Evolutionary conservation across 176 grass and related monocot genomes (phyloP), one percentile per base, ranked within the genome.

Genomic region (Rhynchospora breviuscula): DNA sequence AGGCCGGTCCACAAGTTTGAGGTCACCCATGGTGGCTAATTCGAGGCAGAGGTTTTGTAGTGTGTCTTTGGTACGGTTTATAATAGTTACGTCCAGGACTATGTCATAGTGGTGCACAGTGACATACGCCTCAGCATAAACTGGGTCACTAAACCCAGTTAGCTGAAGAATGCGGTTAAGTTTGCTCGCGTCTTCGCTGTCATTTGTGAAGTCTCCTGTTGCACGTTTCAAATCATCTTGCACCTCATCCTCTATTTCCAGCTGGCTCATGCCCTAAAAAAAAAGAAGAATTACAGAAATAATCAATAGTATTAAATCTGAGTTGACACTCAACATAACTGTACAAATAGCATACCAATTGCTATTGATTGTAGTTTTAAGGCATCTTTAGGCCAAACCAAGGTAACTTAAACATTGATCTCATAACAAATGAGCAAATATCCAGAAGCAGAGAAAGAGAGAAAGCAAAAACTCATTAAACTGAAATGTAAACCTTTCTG

Each of bases 161-260:
- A 92, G 72, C 29, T 92, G 90, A 79, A 92, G 81, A 79, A 89
- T 92, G 46, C 82, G 87, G 54, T 92, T 92, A 59, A 92, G 46
- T 66, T 85, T 89, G 67, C 83, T 92, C 22, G 76, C 51, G 64
- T 92, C 85, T 82, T 89, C 85, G 25, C 31, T 63, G 46, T 89
- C 76, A 43, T 89, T 87, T 2, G 78, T 92, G 76, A 92, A 92
- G 78, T 87, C 81, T 67, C 87, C 87, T 31, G 90, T 92, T 0
- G 90, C 90, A 59, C 85, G 85, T 67, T 85, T 92, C 61, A 92
- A 79, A 87, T 92, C 90, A 87, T 87, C 90, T 85, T 92, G 90
- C 65, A 92, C 90, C 9, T 84, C 77, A 85, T 92, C 87, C 76
- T 92, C 87, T 71, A 92, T 70, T 86, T 92, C 90, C 76, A 92